These are phyloP conservation scores for Tolypocladium tundrense DNA, from an alignment of 2,329 filamentous ascomycete genomes.

Conservation along the genomic window DNA sequence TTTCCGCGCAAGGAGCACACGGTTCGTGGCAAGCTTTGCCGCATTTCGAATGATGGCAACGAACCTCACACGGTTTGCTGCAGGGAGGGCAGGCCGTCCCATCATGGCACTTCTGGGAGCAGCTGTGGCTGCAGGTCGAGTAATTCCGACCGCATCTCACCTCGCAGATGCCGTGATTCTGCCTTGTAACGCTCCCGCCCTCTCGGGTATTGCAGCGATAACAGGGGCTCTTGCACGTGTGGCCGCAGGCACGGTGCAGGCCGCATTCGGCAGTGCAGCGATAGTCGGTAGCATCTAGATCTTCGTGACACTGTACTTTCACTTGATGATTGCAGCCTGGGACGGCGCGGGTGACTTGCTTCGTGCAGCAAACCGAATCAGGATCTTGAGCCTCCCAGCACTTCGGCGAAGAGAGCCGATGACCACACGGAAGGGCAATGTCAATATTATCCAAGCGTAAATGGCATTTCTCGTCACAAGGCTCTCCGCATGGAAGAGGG, in stretches of 20 bases:
- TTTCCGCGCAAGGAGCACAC: conserved; percentile 50
- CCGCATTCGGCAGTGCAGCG: conserved; percentile 39
- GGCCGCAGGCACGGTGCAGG: conserved; percentile 42
- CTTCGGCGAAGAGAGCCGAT: conserved; percentile 17
- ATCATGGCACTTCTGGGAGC: conserved; percentile 40
- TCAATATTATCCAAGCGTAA: conserved; percentile 17
- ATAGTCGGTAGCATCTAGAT: conserved; percentile 31
- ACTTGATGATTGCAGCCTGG: conserved; percentile 46
- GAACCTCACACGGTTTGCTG: conserved; percentile 37
- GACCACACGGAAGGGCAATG: conserved; percentile 31
- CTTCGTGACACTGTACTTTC: conserved; percentile 34
- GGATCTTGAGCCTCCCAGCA: conserved; percentile 35
- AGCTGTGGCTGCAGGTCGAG: conserved; percentile 46
- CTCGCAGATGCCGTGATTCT: conserved; percentile 37
- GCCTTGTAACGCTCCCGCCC: conserved; percentile 14
- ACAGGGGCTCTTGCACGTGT: conserved; percentile 42
- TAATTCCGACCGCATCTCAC: conserved; percentile 38
- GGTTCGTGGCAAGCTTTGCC: conserved; percentile 45
- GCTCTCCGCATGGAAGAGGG: conserved; percentile 29
- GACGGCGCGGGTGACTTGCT: conserved; percentile 34
- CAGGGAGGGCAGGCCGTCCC: conserved; percentile 37
- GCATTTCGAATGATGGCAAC: conserved; percentile 48
- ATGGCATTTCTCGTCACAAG: conserved; percentile 27
- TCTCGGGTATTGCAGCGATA: conserved; percentile 31
- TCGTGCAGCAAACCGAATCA: conserved; percentile 35